phyloP scores from a whole-genome alignment of 108 stramenopile genomes.

The Cyclotella atomus region DNA sequence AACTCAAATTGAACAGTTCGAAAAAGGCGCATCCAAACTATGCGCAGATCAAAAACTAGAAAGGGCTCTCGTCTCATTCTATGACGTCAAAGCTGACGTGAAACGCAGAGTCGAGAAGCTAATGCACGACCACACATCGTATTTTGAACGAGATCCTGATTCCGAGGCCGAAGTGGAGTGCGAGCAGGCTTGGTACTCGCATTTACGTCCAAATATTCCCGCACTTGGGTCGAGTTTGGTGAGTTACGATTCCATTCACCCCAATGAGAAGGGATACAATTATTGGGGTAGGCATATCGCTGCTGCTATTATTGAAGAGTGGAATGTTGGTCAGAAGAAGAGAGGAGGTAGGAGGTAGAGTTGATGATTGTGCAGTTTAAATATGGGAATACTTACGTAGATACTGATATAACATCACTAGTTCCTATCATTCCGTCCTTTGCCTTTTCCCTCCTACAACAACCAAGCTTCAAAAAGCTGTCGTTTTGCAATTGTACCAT shows the following conservation, averaged over 20 bases:
- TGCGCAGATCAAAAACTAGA: slow-evolving; percentile 37
- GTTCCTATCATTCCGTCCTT: no score
- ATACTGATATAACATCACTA: no score
- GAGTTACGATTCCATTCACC: slow-evolving; percentile 62
- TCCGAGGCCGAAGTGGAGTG: not conserved
- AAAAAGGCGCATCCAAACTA: slow-evolving; percentile 42
- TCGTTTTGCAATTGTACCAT: no score
- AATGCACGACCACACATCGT: slow-evolving; percentile 54
- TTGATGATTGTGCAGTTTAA: not conserved
- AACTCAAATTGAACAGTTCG: slow-evolving; percentile 40
- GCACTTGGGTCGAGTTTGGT: slow-evolving; percentile 31
- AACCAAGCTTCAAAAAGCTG: no score
- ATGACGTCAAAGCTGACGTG: slow-evolving; percentile 43
- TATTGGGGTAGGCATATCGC: slow-evolving; percentile 76
- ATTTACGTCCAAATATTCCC: slow-evolving; percentile 4
- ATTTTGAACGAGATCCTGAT: slow-evolving; percentile 26
- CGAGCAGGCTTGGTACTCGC: not conserved
- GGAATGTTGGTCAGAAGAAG: slow-evolving; percentile 18
- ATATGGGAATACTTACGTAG: no score
- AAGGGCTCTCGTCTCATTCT: slow-evolving; percentile 48
- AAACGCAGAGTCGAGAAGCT: slow-evolving; percentile 48
- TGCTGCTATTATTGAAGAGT: slow-evolving; percentile 54
- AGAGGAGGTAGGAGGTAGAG: not conserved
- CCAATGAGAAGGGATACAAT: slow-evolving; percentile 73
- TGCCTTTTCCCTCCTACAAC: no score